Conservation (phyloP, 345 rosid species). For the Aurinia saxatilis region DNA sequence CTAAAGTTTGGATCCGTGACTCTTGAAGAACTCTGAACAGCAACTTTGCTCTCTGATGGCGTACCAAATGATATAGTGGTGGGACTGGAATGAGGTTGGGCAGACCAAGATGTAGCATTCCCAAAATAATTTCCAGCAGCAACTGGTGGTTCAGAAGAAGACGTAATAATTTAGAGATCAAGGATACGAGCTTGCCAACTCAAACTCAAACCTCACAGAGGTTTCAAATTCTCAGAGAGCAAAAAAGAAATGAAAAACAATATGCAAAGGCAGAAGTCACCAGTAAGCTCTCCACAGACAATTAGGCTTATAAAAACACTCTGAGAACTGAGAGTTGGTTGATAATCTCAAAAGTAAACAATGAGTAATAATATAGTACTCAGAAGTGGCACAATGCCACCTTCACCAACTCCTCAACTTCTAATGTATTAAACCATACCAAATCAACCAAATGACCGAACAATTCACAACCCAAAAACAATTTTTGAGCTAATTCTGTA, state of each 20-base stretch:
- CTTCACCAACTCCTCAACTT: not conserved
- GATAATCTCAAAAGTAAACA: not conserved
- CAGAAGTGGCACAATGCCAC: not conserved
- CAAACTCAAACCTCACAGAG: not conserved
- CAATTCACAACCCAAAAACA: not conserved
- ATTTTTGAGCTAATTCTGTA: not conserved
- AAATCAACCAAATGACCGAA: not conserved
- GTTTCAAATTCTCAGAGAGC: not conserved
- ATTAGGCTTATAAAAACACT: not conserved
- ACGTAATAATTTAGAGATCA: not conserved
- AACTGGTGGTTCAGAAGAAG: conserved; percentile 33
- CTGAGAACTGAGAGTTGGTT: not conserved
- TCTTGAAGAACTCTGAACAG: conserved; percentile 43
- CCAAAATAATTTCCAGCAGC: conserved; percentile 41
- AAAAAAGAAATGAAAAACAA: not conserved
- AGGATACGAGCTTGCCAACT: not conserved
- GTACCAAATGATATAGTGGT: conserved; percentile 44
- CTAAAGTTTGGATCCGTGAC: conserved; percentile 47
- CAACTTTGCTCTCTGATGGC: conserved; percentile 44
- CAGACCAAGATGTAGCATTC: conserved; percentile 70
- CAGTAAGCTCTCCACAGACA: not conserved
- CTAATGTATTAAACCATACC: not conserved
- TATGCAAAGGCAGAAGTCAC: not conserved
- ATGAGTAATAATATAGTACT: not conserved
- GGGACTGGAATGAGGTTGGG: conserved; percentile 44